Evolutionary conservation across 2,329 filamentous ascomycete genomes (phyloP), one percentile per base, ranked within the genome.

Genomic region (Knufia fluminis): DNA sequence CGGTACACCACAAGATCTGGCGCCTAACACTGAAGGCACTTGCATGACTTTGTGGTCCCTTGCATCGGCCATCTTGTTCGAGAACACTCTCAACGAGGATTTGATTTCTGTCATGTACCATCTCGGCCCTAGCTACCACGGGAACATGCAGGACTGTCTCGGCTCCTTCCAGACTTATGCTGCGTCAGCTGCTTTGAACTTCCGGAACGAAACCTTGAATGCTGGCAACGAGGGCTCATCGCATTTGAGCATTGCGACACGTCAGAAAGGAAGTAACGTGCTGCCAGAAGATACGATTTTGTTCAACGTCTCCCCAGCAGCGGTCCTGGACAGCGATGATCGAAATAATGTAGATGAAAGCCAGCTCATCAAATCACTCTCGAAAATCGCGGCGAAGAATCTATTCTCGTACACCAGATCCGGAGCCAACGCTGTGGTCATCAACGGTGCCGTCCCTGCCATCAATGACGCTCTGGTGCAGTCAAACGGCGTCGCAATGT

Each of bases 131-230:
- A 81, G 88, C 42, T 98, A 98, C 59, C 83, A 88, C 61, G 92
- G 92, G 14, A 98, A 98, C 63, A 95, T 94, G 59, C 92, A 98
- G 67, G 92, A 98, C 62, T 92, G 88, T 58, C 76, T 98, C 12
- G 92, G 94, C 3, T 91, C 89, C 1, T 94, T 98, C 61, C 89
- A 97, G 62, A 98, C 94, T 0, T 98, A 98, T 63, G 82, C 86
- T 60, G 91, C 92, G 4, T 97, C 92, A 1, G 91, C 92, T 6
- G 83, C 86, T 48, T 71, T 98, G 33, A 92, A 94, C 52, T 76
- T 96, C 47, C 84, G 91, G 40, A 97, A 97, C 60, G 92, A 98
- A 62, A 80, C 89, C 46, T 75, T 94, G 32, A 86, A 94, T 65
- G 84, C 87, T 1, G 90, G 89, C 10, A 94, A 89, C 62, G 88